phyloP scores from a whole-genome alignment of 2,329 filamentous ascomycete species.

The Hypoxylon sp. region DNA sequence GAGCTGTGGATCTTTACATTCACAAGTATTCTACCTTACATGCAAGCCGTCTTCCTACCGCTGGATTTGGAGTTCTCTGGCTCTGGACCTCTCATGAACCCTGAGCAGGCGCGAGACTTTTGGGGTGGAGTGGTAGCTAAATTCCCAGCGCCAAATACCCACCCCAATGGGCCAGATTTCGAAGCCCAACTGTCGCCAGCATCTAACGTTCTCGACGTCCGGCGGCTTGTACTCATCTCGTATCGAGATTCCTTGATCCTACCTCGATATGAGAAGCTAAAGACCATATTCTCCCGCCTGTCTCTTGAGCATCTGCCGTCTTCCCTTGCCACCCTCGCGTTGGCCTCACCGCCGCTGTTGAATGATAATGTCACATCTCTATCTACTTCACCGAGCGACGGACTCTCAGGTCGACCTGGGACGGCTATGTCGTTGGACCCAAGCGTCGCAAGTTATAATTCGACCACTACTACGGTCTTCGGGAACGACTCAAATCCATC shows the following conservation, averaged over 20 bases:
- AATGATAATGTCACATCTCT: constrained; percentile 63
- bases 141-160: constrained; percentile 50
- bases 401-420: constrained; percentile 67
- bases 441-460: constrained; percentile 82
- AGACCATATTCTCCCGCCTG: constrained; percentile 89
- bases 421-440: constrained; percentile 83
- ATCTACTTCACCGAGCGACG: constrained; percentile 64
- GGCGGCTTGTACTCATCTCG: constrained; percentile 87
- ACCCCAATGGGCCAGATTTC: constrained; percentile 50
- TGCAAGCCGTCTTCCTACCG: constrained; percentile 94
- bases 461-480: constrained; percentile 83
- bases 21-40: constrained; percentile 89
- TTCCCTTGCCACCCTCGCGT: constrained; percentile 65
- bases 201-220: constrained; percentile 80
- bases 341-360: constrained; percentile 68
- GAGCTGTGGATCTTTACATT: constrained; percentile 97
- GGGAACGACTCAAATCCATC: constrained; percentile 69
- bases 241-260: constrained; percentile 93
- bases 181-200: constrained; percentile 63
- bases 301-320: constrained; percentile 82
- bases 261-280: constrained; percentile 88
- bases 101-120: constrained; percentile 87
- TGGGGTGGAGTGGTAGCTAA: constrained; percentile 80
- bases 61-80: constrained; percentile 95
- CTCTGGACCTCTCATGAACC: constrained; percentile 81